Evolutionary conservation across 2,329 filamentous ascomycete genomes (phyloP).

Genomic region (Trichoderma breve): DNA sequence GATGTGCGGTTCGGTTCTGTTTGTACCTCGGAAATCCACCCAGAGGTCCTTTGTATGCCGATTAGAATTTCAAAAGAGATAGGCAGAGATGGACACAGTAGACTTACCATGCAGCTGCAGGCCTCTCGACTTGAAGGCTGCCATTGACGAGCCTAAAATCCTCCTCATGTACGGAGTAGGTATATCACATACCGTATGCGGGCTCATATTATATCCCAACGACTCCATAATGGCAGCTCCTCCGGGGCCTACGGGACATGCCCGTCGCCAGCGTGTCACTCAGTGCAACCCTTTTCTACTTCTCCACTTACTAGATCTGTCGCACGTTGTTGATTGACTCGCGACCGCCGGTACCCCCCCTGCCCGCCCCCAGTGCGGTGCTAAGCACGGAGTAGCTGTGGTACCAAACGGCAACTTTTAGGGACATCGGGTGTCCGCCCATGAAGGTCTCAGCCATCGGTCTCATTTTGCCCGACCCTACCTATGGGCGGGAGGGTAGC

Average conservation of each 20-base stretch:
- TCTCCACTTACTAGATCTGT: constrained; percentile 18
- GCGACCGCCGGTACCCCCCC: constrained; percentile 13
- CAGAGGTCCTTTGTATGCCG: not conserved
- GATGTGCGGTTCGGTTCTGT: not conserved
- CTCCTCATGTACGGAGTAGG: not conserved
- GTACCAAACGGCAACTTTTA: constrained; percentile 2
- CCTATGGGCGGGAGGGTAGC: not conserved
- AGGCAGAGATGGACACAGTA: not conserved
- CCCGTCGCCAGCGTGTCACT: constrained; percentile 19
- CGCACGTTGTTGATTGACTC: constrained; percentile 20
- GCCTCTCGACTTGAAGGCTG: not conserved
- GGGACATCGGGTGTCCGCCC: constrained; percentile 7
- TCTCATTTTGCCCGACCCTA: constrained; percentile 19
- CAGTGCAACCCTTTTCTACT: constrained; percentile 13
- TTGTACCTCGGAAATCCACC: not conserved
- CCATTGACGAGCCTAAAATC: not conserved
- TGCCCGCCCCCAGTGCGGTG: constrained; percentile 10
- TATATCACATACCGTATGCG: not conserved
- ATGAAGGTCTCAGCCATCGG: constrained; percentile 15
- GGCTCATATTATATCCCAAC: not conserved
- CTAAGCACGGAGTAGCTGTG: constrained; percentile 2
- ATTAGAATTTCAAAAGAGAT: not conserved
- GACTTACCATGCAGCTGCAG: not conserved
- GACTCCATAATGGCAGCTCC: constrained; percentile 7
- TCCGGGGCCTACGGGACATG: constrained; percentile 3